Base-by-base conservation (phyloP, 345 rosid genomes). In the Moringa oleifera region DNA sequence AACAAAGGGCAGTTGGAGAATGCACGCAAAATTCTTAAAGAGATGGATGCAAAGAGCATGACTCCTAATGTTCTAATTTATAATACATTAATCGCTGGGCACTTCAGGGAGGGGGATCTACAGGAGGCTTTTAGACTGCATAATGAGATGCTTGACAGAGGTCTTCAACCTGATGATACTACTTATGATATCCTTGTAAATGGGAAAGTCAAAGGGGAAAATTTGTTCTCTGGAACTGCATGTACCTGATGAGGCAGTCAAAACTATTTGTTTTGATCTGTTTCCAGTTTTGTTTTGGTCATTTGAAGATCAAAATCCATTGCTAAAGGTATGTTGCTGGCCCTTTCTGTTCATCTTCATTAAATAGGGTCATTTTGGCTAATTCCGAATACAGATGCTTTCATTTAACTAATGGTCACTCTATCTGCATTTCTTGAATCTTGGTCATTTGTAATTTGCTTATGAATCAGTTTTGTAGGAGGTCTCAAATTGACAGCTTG, bases 71-170 rank as follows among this genome's bases (percentile, higher is more conserved):
- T 81, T 57, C 65, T 76, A 37, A 82, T 90, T 57, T 92, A 87
- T 66, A 92, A 73, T 19, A 53, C 78, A 0, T 69, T 92, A 73
- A 87, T 92, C 57, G 88, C 83, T 31, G 85, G 93, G 70, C 62
- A 80, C 59, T 87, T 77, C 55, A 84, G 64, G 83, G 83, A 77
- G 64, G 93, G 97, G 12, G 84, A 87, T 59, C 70, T 88, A 31
- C 71, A 77, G 24, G 89, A 86, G 75, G 91, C 97, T 46, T 81
- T 79, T 76, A 78, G 84, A 68, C 75, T 86, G 71, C 97, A 87
- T 45, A 69, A 78, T 25, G 97, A 87, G 79, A 93, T 90, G 98
- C 86, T 90, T 62, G 94, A 93, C 31, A 80, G 71, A 66, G 95
- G 94, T 59, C 85, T 86, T 75, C 63, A 62, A 70, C 96, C 90